Evolutionary conservation across 169 alveolate species (phyloP), one percentile per base, ranked within the genome.

Genomic region (Fabrea salina): DNA sequence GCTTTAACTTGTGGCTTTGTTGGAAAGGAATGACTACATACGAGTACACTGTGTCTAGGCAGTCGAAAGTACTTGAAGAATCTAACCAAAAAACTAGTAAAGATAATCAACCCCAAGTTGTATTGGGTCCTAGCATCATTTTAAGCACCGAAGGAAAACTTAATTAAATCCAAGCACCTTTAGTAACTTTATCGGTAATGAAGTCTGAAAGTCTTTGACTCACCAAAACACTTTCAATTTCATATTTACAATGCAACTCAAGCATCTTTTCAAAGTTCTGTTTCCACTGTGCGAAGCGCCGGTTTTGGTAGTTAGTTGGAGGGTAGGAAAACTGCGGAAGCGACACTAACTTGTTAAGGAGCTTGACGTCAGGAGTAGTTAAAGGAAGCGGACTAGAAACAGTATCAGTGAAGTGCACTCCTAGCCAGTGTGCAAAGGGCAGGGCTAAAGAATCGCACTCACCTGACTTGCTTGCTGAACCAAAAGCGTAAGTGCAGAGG

Each of bases 401-500:
- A 50, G 44, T 16, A 16, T 74, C 81, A 5, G 30, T 27, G 25
- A 4, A 16, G 33, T 74, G 81, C 22, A 54, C 74, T 74, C 81
- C 81, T 7, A 74, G 25, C 56, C 81, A 74, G 40, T 74, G 81
- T 22, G 72, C n/a, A 37, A 74, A 50, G 13, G 81, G 81, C 22
- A 74, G 30, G 2, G 81, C 68, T 32, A 74, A 25, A 19, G 22
- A 13, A 51, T 74, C 81, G 35, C 71, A 37, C 54, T 74, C 81
- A 19, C 50, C 44, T 0, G 71, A 22, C 51, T 8, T 27, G 11
- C 39, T 37, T 11, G 16, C 16, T 4, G 51, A 22, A 1, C 81
- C 81, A 43, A 74, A 74, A 32, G 81, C 54, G 54, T 74, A 74
- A 54, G 57, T 54, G 53, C 64, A 51, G 5, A 54, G 37, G 22